These are phyloP conservation scores for Aspergillus nidulans DNA, from an alignment of 495 filamentous ascomycete genomes.

Conservation along the genomic window DNA sequence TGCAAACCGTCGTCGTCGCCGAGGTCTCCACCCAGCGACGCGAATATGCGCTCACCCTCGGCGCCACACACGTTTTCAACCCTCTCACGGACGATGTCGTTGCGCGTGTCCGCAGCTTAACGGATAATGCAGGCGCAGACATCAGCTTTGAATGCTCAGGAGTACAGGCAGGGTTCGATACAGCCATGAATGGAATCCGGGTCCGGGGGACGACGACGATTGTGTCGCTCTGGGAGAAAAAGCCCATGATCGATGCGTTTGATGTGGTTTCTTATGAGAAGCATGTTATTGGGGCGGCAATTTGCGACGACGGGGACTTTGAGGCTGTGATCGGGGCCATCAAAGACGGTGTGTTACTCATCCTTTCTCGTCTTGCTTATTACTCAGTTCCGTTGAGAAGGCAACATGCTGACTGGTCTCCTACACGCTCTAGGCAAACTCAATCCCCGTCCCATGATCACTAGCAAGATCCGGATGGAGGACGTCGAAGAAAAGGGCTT, in stretches of 20 bases:
- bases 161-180: conserved; percentile 27
- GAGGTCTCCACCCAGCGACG: conserved; percentile 21
- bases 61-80: conserved; percentile 22
- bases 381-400: neutral
- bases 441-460: conserved; percentile 48
- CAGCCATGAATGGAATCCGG: conserved; percentile 18
- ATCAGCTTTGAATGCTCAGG: conserved; percentile 30
- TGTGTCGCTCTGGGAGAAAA: conserved; percentile 26
- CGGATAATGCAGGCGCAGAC: conserved; percentile 12
- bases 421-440: conserved; percentile 17
- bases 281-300: conserved; percentile 21
- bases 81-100: conserved; percentile 20
- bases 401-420: conserved; percentile 1
- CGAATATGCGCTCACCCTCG: conserved; percentile 16
- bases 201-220: conserved; percentile 22
- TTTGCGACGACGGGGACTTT: conserved; percentile 51
- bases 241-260: conserved; percentile 21
- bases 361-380: neutral
- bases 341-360: conserved; percentile 31
- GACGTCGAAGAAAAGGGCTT: conserved; percentile 53
- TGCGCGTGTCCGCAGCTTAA: conserved; percentile 17
- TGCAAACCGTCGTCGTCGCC: conserved; percentile 51
- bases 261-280: conserved; percentile 24
- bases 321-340: conserved; percentile 53
- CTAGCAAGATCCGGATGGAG: conserved; percentile 47